Base-by-base conservation (phyloP, 139 green algal genomes). In the Chlamydomonas incerta region DNA sequence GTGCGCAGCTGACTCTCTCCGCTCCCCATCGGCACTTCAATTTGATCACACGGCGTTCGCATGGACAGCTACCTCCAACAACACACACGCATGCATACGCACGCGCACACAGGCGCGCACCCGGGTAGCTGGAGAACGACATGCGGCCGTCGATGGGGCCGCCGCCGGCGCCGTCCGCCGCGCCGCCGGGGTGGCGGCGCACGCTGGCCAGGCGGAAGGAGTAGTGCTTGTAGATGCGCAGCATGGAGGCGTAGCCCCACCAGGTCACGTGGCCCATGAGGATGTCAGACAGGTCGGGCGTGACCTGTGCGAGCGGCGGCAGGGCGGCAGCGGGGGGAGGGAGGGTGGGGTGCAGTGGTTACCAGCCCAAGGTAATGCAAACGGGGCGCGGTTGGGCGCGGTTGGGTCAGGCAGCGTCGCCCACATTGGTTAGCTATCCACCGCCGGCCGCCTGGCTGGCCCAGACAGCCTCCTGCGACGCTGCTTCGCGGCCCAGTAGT, bases 181-280 rank as follows among this genome's bases (percentile, higher is more conserved):
- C 62, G 63, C 24, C 68, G 88, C 37, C 13, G 20, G 21, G 55
- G 55, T 62, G 41, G 6, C 41, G 41, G 6, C 41, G 41, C 46
- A 84, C 41, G 52, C 85, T 20, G 8, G 15, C 21, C 46, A 95
- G 89, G 34, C 80, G 26, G 14, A 93, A 79, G 74, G 88, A 35
- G 77, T 93, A 93, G 88, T 95, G 89, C 83, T 97, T 97, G 92
- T 94, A 97, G 14, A 97, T 80, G 23, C 93, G 90, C 14, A 92
- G 88, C 88, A 95, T 93, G 66, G 79, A 74, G 18, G 87, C 90
- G 87, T 91, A 96, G 14, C 72, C 90, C 87, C 93, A 93, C 94
- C 94, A 97, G 0, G 93, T 96, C 63, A 81, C 80, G 75, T 97
- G 94, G 0, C 89, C 92, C 58, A 96, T 81, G 0, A 93, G 84